A percentile compares a stretch with the other conserved stretches of the same genome.
These are phyloP conservation scores for Austroboletus novae-zelandiae DNA, from an alignment of 1,284 basidiomycete species.

Conservation along the genomic window DNA sequence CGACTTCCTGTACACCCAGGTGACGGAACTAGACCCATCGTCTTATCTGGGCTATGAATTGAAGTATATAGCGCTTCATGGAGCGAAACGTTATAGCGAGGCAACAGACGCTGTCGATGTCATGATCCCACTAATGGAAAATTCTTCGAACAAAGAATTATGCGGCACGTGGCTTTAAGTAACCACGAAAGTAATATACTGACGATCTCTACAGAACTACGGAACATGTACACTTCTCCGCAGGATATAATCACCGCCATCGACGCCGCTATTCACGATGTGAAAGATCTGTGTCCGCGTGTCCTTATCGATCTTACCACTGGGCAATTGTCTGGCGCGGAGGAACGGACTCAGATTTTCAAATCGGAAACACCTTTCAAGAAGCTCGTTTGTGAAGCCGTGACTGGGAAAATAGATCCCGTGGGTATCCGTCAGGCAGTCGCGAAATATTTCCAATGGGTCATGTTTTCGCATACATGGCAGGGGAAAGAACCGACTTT, in stretches of 20 bases:
- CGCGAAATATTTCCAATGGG: conserved; percentile 1
- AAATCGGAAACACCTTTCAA: conserved; percentile 2
- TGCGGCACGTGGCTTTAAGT: conserved; percentile 1
- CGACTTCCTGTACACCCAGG: not conserved
- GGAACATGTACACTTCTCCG: not conserved
- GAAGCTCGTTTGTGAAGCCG: not conserved
- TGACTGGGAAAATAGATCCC: not conserved
- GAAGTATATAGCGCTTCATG: conserved; percentile 4
- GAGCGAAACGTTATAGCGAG: not conserved
- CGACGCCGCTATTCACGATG: not conserved
- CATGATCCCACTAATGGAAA: conserved; percentile 6
- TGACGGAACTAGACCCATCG: not conserved
- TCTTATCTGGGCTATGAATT: conserved; percentile 7
- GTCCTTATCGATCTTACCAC: conserved; percentile 7
- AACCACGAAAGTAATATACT: not conserved
- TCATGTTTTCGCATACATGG: conserved; percentile 22
- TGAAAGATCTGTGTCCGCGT: conserved; percentile 1
- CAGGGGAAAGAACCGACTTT: conserved; percentile 13
- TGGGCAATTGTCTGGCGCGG: conserved; percentile 6
- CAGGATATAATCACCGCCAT: not conserved
- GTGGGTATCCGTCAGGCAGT: not conserved
- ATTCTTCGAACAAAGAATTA: conserved; percentile 5
- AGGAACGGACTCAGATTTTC: conserved; percentile 2
- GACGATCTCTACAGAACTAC: not conserved
- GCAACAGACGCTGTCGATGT: not conserved